A percentile compares a stretch with the other conserved stretches of the same genome.
phyloP scores from a whole-genome alignment of 345 rosid species.

The Reutealis trisperma region DNA sequence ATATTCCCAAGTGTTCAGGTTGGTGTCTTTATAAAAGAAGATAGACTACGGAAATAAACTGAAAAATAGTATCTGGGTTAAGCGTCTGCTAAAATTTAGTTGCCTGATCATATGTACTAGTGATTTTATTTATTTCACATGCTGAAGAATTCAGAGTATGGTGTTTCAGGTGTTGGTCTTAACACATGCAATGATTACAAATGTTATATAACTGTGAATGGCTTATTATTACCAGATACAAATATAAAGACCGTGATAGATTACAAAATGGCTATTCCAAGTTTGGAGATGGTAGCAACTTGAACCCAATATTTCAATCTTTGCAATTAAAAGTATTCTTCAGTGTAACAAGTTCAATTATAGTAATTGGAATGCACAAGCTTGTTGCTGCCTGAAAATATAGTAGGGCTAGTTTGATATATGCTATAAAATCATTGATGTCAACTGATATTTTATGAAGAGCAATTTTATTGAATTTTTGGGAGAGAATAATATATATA shows the following conservation, averaged over 20 bases:
- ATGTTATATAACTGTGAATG: not conserved
- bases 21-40: slow-evolving; percentile 22
- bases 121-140: not conserved
- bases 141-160: not conserved
- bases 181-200: not conserved
- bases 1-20: slow-evolving; percentile 97
- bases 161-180: not conserved
- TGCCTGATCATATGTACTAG: not conserved
- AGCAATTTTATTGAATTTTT: not conserved
- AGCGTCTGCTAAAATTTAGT: not conserved
- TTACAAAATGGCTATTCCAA: not conserved
- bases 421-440: not conserved
- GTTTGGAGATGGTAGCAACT: not conserved
- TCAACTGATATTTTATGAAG: not conserved
- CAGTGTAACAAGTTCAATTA: not conserved
- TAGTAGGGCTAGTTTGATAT: not conserved
- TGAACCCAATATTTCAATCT: not conserved
- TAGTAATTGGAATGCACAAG: not conserved
- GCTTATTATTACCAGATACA: not conserved
- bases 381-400: not conserved
- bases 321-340: not conserved
- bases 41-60: not conserved
- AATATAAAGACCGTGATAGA: not conserved
- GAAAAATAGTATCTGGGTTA: not conserved
- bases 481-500: too few species aligned